phyloP scores from a whole-genome alignment of 768 basidiomycete genomes.

The Exidia glandulosa region DNA sequence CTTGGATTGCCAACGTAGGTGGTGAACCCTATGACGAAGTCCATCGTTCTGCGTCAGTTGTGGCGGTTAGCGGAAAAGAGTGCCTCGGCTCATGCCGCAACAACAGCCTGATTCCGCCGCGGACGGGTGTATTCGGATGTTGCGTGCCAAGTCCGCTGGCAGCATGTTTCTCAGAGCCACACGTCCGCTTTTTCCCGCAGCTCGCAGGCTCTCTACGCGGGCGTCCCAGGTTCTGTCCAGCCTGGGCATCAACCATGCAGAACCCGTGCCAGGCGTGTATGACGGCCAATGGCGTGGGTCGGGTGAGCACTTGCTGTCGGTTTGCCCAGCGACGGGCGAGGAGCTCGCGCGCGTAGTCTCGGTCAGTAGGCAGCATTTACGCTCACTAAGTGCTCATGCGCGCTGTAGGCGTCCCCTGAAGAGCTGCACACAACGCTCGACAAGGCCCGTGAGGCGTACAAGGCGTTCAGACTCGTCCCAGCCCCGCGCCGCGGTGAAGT shows the following conservation, averaged over 20 bases:
- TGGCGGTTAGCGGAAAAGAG: no score
- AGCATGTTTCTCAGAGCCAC: no score
- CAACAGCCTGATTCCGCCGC: no score
- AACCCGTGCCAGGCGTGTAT: slow-evolving; percentile 63
- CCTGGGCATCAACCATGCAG: slow-evolving; percentile 43
- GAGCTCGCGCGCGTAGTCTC: slow-evolving; percentile 62
- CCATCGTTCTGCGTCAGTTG: no score
- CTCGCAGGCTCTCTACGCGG: slow-evolving; percentile 53
- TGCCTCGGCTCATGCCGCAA: no score
- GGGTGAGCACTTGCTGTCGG: slow-evolving; percentile 61
- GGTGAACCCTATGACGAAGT: no score
- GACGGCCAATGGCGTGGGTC: slow-evolving; percentile 66
- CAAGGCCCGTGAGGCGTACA: slow-evolving; percentile 64
- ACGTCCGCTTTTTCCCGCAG: no score
- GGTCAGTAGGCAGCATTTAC: slow-evolving; percentile 31
- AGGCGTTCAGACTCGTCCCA: slow-evolving; percentile 60
- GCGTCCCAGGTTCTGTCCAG: slow-evolving; percentile 58
- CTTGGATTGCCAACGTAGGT: no score
- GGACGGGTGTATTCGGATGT: no score
- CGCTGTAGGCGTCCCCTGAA: slow-evolving; percentile 46
- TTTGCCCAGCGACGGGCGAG: slow-evolving; percentile 84
- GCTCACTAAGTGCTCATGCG: not conserved
- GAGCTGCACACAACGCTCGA: slow-evolving; percentile 66
- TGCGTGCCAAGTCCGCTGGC: no score
- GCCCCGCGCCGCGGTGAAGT: slow-evolving; percentile 85